phyloP scores from a whole-genome alignment of 2,329 filamentous ascomycete genomes.

The Akanthomyces uredinophilus region DNA sequence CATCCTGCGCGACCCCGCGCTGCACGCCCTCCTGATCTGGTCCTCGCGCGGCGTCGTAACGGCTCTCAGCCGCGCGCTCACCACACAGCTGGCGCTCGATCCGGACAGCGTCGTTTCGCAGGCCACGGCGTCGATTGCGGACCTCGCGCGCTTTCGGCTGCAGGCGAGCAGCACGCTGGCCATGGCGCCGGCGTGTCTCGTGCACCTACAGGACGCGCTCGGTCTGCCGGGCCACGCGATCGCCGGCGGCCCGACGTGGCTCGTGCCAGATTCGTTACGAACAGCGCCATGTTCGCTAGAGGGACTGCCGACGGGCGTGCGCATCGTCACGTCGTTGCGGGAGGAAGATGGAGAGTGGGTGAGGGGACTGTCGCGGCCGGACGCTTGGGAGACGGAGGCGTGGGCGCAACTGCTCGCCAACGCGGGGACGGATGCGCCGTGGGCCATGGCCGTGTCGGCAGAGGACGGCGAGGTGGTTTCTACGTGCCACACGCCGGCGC shows the following conservation, averaged over 20 bases:
- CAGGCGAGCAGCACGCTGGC: not conserved
- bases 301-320: not conserved
- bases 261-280: not conserved
- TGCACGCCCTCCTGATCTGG: not conserved
- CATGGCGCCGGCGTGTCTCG: not conserved
- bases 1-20: not conserved
- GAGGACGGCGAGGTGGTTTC: not conserved
- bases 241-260: not conserved
- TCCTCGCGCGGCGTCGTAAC: not conserved
- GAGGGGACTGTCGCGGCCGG: not conserved
- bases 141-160: not conserved
- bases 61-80: not conserved
- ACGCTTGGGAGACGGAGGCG: not conserved
- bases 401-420: not conserved
- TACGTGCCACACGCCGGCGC: slow-evolving; percentile 4
- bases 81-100: not conserved
- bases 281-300: not conserved
- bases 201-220: not conserved
- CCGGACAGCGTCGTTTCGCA: not conserved
- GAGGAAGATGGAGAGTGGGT: not conserved
- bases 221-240: not conserved
- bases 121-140: not conserved
- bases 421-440: not conserved
- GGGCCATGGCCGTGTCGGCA: not conserved
- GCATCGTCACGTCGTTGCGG: not conserved